A percentile compares a stretch with the other conserved stretches of the same genome.
These are phyloP conservation scores for Chytridium lagenaria DNA, from an alignment of 371 early-diverging fungal genomes.

Conservation along the genomic window DNA sequence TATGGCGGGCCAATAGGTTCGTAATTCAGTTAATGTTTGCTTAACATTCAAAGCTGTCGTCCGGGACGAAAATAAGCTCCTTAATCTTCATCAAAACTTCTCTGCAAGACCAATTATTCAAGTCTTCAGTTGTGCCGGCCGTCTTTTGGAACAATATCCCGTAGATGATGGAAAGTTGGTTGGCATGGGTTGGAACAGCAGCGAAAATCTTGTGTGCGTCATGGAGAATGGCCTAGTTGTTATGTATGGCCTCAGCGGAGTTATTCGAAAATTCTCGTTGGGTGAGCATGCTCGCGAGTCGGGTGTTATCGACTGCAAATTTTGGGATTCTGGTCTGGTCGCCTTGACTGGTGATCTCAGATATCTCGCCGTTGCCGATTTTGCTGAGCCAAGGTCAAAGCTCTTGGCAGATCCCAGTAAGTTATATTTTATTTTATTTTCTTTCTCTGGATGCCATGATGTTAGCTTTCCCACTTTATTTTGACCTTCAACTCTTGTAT, in stretches of 20 bases:
- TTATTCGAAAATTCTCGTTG: slow-evolving; percentile 79
- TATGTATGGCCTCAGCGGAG: slow-evolving; percentile 81
- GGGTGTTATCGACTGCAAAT: slow-evolving; percentile 80
- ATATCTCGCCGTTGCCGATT: slow-evolving; percentile 80
- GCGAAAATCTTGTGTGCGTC: slow-evolving; percentile 86
- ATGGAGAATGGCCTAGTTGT: slow-evolving; percentile 88
- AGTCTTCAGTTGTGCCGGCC: slow-evolving; percentile 86
- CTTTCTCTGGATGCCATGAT: not conserved
- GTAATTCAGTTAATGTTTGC: not conserved
- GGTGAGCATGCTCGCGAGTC: slow-evolving; percentile 81
- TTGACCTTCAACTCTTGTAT: slow-evolving; percentile 3
- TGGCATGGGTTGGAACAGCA: slow-evolving; percentile 87
- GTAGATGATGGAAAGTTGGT: slow-evolving; percentile 89
- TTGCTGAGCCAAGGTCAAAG: slow-evolving; percentile 84
- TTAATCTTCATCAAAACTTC: slow-evolving; percentile 67
- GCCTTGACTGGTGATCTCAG: slow-evolving; percentile 83
- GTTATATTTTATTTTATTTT: slow-evolving; percentile 5
- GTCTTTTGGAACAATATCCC: slow-evolving; percentile 82
- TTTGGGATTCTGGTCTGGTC: slow-evolving; percentile 89
- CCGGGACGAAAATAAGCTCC: slow-evolving; percentile 82
- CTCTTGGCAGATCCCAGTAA: slow-evolving; percentile 77
- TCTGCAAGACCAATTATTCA: slow-evolving; percentile 80
- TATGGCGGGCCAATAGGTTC: not conserved
- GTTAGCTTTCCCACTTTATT: not conserved
- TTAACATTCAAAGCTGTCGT: slow-evolving; percentile 70